phyloP scores from a whole-genome alignment of 163 green algal genomes.

The Chlamydomonas reinhardtii region DNA sequence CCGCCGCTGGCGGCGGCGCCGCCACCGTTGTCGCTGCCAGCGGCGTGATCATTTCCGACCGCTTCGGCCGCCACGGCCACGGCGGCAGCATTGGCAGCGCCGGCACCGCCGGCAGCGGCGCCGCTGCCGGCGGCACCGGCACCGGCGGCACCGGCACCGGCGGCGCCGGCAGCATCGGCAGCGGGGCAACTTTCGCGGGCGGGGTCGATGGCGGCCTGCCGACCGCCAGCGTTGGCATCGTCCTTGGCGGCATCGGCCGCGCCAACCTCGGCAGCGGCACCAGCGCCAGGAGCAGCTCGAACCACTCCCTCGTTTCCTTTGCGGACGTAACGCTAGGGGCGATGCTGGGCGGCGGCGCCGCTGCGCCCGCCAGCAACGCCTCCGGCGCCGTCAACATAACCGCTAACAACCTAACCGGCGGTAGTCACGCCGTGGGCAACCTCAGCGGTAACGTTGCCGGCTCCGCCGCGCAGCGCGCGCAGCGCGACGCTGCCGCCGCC shows the following conservation, averaged over 20 bases:
- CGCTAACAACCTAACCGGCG: too few relatives aligned
- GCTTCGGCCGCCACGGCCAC: not conserved
- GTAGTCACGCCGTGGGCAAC: not conserved
- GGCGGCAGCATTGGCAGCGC: not conserved
- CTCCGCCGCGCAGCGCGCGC: too few relatives aligned
- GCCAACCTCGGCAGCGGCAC: not conserved
- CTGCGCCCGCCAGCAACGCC: not conserved
- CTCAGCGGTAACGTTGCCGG: not conserved
- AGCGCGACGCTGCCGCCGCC: too few relatives aligned
- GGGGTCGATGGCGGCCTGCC: not conserved
- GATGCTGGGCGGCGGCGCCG: not conserved
- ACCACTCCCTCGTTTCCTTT: constrained; percentile 34
- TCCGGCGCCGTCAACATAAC: too few relatives aligned
- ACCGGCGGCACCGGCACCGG: not conserved
- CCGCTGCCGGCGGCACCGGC: not conserved
- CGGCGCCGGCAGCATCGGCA: not conserved
- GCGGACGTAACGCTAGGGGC: constrained; percentile 19
- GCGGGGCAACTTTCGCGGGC: too few relatives aligned
- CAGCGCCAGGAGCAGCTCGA: constrained; percentile 22
- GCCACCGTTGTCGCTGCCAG: too few relatives aligned
- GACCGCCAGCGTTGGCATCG: not conserved
- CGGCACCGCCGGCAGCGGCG: not conserved
- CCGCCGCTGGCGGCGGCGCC: too few relatives aligned
- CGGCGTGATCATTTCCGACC: too few relatives aligned
- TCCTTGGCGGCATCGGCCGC: not conserved